Base-by-base conservation (phyloP, 2,329 filamentous ascomycete genomes). In the Colletotrichum tamarilloi region DNA sequence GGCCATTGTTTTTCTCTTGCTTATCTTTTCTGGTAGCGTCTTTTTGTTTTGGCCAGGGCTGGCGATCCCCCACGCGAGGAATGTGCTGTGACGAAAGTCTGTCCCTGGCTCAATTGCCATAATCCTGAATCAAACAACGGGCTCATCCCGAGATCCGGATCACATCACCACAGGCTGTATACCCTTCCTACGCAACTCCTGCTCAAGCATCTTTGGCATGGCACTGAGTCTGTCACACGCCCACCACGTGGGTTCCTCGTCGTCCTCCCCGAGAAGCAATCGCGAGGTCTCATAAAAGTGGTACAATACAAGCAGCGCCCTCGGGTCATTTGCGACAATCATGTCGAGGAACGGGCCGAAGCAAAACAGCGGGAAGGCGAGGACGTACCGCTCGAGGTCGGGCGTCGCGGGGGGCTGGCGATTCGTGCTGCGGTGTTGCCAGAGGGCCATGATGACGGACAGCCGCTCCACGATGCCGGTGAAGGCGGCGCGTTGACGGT, bases 341-440 rank as follows among this genome's bases (percentile, higher is more conserved):
- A 80, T 63, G 22, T 74, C 68, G 30, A 78, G 63, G 49, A 81
- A 74, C 14, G 76, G 75, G 9, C 77, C 77, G 56, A 76, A 76
- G 67, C 76, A 80, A 52, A 80, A 73, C 59, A 80, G 77, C 9
- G 79, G 77, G 58, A 81, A 80, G 12, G 76, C 76, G 56, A 79
- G 73, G 59, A 80, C 72, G 67, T 76, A 78, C 28, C 77, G 75
- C 75, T 78, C 77, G 9, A 78, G 53, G 59, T 81, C 77, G 5
- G 62, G 55, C 14, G 53, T 62, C 28, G 30, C 52, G 11, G 30
- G 52, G 2, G 62, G 57, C 7, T 42, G 49, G 9, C 42, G 11
- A 30, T 64, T 72, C 22, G 68, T 42, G 9, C 46, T 32, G 32
- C 46, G 60, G 22, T 72, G 1, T 1, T 42, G 19, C 52, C 32